Evolutionary conservation across 768 basidiomycete genomes (phyloP).

Genomic region (Piloderma croceum): DNA sequence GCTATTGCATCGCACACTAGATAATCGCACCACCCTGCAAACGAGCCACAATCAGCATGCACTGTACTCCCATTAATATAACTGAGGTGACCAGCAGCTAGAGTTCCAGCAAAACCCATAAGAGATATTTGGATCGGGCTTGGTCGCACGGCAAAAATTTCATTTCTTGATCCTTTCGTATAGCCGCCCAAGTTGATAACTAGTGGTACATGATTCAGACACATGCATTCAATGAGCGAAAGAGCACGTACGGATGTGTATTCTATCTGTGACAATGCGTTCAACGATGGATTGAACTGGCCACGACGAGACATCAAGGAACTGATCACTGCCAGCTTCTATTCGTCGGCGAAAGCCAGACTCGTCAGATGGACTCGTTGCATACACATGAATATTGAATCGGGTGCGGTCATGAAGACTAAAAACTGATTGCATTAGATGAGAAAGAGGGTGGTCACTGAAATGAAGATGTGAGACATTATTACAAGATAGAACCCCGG

Average conservation of each 20-base stretch:
- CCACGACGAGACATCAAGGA: constrained; percentile 38
- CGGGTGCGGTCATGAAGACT: constrained; percentile 33
- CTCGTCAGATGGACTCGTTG: constrained; percentile 43
- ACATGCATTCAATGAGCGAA: background rate
- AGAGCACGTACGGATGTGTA: constrained; percentile 38
- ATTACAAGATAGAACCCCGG: background rate
- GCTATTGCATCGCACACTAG: constrained; percentile 39
- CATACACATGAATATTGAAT: constrained; percentile 42
- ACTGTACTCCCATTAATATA: constrained; percentile 1
- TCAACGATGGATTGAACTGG: constrained; percentile 31
- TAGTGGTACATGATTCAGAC: constrained; percentile 11
- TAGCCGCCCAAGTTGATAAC: constrained; percentile 45
- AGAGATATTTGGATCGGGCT: constrained; percentile 44
- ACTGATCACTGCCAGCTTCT: constrained; percentile 33
- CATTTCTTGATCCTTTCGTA: constrained; percentile 47
- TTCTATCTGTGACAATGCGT: constrained; percentile 35
- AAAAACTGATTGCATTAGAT: constrained; percentile 49
- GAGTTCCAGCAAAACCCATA: constrained; percentile 48
- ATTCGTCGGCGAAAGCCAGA: constrained; percentile 40
- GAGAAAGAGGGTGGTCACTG: constrained; percentile 47
- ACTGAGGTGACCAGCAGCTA: constrained; percentile 29
- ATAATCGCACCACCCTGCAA: constrained; percentile 43
- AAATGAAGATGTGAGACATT: background rate
- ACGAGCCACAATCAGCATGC: background rate
- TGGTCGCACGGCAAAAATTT: constrained; percentile 45